phyloP scores from a whole-genome alignment of 345 rosid species.

The Eucalyptus marginata region DNA sequence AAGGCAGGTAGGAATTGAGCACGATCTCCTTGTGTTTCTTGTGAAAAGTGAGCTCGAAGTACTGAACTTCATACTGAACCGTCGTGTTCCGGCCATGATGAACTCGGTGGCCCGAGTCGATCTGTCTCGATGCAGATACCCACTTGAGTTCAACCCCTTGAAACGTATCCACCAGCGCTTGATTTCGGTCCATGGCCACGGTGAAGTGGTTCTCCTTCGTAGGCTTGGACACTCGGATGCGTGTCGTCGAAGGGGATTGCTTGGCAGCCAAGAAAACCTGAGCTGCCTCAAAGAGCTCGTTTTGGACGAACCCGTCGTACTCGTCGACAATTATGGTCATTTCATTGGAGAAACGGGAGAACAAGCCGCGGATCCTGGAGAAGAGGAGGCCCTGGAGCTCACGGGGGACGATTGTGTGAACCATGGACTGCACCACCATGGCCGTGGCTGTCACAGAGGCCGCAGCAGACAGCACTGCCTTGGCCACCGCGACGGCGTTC shows the following conservation, averaged over 20 bases:
- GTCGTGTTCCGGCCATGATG: constrained; percentile 6
- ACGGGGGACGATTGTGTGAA: constrained; percentile 26
- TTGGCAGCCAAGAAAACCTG: constrained; percentile 24
- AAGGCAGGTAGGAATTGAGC: constrained; percentile 41
- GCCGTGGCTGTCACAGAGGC: constrained; percentile 49
- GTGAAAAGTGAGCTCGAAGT: constrained; percentile 39
- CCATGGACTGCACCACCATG: constrained; percentile 36
- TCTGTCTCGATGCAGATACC: constrained; percentile 11
- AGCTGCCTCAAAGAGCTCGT: constrained; percentile 36
- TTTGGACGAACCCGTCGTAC: constrained; percentile 22
- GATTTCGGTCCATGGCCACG: constrained; percentile 34
- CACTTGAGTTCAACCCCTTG: constrained; percentile 38
- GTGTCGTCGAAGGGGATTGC: constrained; percentile 19
- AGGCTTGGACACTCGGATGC: constrained; percentile 33
- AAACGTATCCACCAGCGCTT: constrained; percentile 37
- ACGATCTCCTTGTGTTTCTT: constrained; percentile 42
- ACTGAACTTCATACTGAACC: constrained; percentile 15
- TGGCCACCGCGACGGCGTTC: constrained; percentile 6
- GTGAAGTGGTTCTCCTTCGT: constrained; percentile 38
- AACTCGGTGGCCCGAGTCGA: constrained; percentile 10
- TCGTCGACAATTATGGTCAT: constrained; percentile 40
- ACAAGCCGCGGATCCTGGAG: constrained; percentile 9
- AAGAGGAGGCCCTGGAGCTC: constrained; percentile 17
- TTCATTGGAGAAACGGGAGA: constrained; percentile 24
- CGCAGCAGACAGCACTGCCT: constrained; percentile 29